Evolutionary conservation across 352 stramenopile genomes (phyloP), one percentile per base, ranked within the genome.

Genomic region (Phytophthora ohioensis): DNA sequence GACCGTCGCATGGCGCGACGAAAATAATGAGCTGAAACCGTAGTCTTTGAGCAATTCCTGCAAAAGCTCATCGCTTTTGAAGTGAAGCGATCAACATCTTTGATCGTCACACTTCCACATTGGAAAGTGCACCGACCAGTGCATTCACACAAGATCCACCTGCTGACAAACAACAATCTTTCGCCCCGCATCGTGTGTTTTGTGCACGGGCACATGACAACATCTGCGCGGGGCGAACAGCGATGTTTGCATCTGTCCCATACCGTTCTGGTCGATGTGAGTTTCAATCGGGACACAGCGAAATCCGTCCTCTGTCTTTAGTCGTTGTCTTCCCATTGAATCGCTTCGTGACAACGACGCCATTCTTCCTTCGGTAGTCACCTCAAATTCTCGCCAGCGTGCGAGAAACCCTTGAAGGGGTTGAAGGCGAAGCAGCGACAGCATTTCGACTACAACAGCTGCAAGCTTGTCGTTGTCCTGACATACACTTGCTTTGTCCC

Each of bases 21-120:
- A 64, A 67, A 75, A 60, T 63, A 62, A 32, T 13, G 31, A 69
- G 7, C 31, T 46, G 67, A 75, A 75, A 75, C 67, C 47, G 67
- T 51, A 74, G 13, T 41, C 21, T 27, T 27, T 27, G 21, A 27
- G 21, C 21, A 27, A 27, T 27, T 27, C 21, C 21, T 27, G 21
- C 21, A 27, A 27, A 27, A 27, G 21, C 21, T 27, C 21, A 27
- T 27, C 21, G 21, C 21, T 27, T 27, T 27, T 27, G 21, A 27
- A 27, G 21, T 27, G 21, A 27, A 27, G 21, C 1, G 21, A 27
- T 27, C 21, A 27, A 27, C 21, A 27, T 27, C 21, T 27, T 27
- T 27, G 21, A 27, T 27, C 21, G 21, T 27, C 21, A 27, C 21
- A 27, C 21, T 27, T 27, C 21, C 21, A 27, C 21, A 27, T 27